These are phyloP conservation scores for Paecilomyces fulvus DNA, from an alignment of 2,329 filamentous ascomycete genomes.

Conservation along the genomic window DNA sequence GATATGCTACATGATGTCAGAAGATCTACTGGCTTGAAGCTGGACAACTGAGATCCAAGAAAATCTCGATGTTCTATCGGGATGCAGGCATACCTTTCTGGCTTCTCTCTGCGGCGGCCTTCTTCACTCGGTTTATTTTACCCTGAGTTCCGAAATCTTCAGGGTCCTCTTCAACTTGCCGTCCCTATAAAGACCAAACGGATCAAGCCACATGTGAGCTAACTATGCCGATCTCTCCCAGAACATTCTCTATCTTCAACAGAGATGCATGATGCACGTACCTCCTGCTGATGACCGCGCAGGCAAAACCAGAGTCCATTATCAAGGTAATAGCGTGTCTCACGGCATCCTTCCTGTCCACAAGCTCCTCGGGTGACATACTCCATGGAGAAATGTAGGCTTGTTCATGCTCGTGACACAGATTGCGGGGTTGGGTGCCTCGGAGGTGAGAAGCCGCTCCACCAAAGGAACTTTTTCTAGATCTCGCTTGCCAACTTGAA, in stretches of 20 bases:
- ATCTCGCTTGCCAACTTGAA: not conserved
- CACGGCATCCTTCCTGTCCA: slow-evolving; percentile 59
- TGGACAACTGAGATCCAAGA: slow-evolving; percentile 1
- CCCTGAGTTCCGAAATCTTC: slow-evolving; percentile 60
- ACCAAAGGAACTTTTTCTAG: not conserved
- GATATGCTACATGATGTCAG: slow-evolving; percentile 42
- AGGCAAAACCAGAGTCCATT: slow-evolving; percentile 72
- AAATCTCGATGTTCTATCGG: slow-evolving; percentile 3
- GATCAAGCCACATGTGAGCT: not conserved
- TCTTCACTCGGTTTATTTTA: slow-evolving; percentile 48
- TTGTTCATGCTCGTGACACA: slow-evolving; percentile 17
- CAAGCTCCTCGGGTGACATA: slow-evolving; percentile 42
- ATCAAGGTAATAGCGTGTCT: slow-evolving; percentile 62
- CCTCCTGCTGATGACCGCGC: slow-evolving; percentile 71
- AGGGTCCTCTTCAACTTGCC: slow-evolving; percentile 50
- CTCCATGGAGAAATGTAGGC: slow-evolving; percentile 21
- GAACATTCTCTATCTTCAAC: not conserved
- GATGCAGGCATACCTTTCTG: slow-evolving; percentile 34
- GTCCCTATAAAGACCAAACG: slow-evolving; percentile 19
- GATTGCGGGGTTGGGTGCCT: not conserved
- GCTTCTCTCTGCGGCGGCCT: slow-evolving; percentile 45
- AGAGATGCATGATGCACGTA: slow-evolving; percentile 26
- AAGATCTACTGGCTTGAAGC: not conserved
- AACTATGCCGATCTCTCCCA: not conserved
- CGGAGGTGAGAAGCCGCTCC: not conserved